Percentiles rank a stretch among this genome's conserved stretches.
These are phyloP conservation scores for Ramichloridium luteum DNA, from an alignment of 2,329 filamentous ascomycete species.

Conservation along the genomic window DNA sequence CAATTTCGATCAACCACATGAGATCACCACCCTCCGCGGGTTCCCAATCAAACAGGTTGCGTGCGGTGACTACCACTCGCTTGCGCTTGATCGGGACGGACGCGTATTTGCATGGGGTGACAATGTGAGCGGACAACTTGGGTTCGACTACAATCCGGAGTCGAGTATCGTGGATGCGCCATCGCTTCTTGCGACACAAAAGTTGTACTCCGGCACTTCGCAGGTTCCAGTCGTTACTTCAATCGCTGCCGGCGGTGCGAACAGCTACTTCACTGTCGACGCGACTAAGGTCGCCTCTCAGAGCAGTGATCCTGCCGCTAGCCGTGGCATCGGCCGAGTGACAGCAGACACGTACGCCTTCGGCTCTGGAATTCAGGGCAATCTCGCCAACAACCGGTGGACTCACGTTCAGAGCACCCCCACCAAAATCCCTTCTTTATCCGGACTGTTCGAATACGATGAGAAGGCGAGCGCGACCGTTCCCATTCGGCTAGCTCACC, in stretches of 20 bases:
- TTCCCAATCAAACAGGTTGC: constrained; percentile 65
- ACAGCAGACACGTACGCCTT: constrained; percentile 76
- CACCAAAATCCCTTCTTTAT: constrained; percentile 70
- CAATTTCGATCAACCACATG: constrained; percentile 70
- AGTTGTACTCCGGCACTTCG: constrained; percentile 57
- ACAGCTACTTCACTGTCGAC: constrained; percentile 80
- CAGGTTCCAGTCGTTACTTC: constrained; percentile 56
- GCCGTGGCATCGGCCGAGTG: constrained; percentile 39
- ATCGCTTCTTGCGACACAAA: constrained; percentile 54
- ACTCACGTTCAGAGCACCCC: constrained; percentile 71
- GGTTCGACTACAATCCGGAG: constrained; percentile 57
- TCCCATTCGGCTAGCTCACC: constrained; percentile 62
- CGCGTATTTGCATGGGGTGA: constrained; percentile 81
- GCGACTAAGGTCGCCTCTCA: constrained; percentile 46
- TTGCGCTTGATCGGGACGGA: constrained; percentile 64
- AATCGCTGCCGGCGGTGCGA: constrained; percentile 74
- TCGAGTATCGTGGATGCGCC: constrained; percentile 56
- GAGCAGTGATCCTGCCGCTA: constrained; percentile 16
- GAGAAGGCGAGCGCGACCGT: constrained; percentile 54
- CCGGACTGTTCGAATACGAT: constrained; percentile 76
- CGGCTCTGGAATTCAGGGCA: constrained; percentile 73
- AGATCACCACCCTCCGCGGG: constrained; percentile 58
- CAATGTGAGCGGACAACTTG: constrained; percentile 81
- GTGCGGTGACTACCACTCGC: constrained; percentile 74
- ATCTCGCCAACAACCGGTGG: constrained; percentile 76